Conservation (phyloP, 495 filamentous ascomycete species). For the Friedmanniomyces simplex region DNA sequence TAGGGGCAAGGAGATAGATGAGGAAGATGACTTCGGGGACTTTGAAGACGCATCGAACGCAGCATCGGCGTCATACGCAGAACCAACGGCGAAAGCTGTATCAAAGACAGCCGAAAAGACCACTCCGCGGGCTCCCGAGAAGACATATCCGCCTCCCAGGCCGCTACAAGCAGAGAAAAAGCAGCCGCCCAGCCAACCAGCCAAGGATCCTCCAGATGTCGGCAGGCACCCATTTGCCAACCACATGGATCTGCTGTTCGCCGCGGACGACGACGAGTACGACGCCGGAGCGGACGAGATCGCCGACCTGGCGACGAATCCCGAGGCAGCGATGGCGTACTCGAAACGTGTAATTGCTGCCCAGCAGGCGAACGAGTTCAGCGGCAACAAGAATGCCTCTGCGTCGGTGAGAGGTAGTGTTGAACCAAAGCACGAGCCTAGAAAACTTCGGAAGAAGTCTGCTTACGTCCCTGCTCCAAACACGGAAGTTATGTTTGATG, state of each 20-base stretch:
- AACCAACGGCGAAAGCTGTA: not conserved
- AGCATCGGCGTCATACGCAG: not conserved
- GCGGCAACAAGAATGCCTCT: not conserved
- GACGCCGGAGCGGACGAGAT: slow-evolving; percentile 20
- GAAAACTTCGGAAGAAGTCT: slow-evolving; percentile 7
- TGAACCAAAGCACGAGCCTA: not conserved
- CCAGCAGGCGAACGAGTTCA: not conserved
- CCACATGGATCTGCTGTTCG: slow-evolving; percentile 21
- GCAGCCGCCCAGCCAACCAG: not conserved
- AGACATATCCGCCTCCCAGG: not conserved
- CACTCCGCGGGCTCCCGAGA: not conserved
- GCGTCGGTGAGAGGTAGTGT: not conserved
- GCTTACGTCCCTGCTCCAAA: slow-evolving; percentile 14
- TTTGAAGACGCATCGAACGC: slow-evolving; percentile 39
- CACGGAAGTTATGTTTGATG: slow-evolving; percentile 33
- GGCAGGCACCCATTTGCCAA: slow-evolving; percentile 18
- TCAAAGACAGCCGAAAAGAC: not conserved
- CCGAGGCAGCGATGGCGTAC: slow-evolving; percentile 20
- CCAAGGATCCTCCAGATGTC: not conserved
- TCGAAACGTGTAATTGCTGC: slow-evolving; percentile 18
- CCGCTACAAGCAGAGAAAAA: not conserved
- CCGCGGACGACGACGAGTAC: slow-evolving; percentile 18
- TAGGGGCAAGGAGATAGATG: slow-evolving; percentile 2
- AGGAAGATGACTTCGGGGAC: slow-evolving; percentile 49
- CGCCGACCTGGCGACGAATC: slow-evolving; percentile 16